Evolutionary conservation across 306 rosid species (phyloP).

Genomic region (Luffa acutangula): DNA sequence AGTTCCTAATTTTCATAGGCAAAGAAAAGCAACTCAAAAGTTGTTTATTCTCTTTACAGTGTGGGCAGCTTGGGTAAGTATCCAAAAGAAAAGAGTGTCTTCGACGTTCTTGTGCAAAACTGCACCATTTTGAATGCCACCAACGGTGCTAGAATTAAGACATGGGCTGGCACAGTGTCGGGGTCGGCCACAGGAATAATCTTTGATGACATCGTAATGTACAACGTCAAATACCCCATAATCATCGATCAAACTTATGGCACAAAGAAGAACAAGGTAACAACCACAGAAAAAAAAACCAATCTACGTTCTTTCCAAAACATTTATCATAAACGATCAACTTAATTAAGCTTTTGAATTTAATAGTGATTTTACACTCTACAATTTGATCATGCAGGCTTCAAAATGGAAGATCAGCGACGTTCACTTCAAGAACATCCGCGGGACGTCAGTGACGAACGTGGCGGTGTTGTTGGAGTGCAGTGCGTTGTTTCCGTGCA

Average conservation of each 20-base stretch:
- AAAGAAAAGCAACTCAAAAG: background rate
- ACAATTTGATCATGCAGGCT: background rate
- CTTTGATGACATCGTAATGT: constrained; percentile 37
- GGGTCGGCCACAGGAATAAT: constrained; percentile 28
- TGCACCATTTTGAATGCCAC: constrained; percentile 45
- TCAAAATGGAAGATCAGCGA: constrained; percentile 51
- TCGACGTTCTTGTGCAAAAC: constrained; percentile 22
- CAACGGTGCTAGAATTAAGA: constrained; percentile 73
- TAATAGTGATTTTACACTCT: background rate
- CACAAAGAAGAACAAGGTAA: background rate
- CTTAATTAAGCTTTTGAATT: background rate
- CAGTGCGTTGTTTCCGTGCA: constrained; percentile 38
- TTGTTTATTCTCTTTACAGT: background rate
- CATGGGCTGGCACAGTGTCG: constrained; percentile 18
- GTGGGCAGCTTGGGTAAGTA: constrained; percentile 70
- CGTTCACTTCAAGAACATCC: constrained; percentile 46
- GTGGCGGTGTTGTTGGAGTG: constrained; percentile 38
- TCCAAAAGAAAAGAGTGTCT: constrained; percentile 25
- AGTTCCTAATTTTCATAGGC: no score
- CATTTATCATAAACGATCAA: no score
- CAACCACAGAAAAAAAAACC: background rate
- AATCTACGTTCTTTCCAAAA: no score
- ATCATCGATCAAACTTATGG: constrained; percentile 60
- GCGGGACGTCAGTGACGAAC: constrained; percentile 35
- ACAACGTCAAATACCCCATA: constrained; percentile 39